These are phyloP conservation scores for Penicillium sclerotiorum DNA, from an alignment of 2,329 filamentous ascomycete species.

Conservation along the genomic window DNA sequence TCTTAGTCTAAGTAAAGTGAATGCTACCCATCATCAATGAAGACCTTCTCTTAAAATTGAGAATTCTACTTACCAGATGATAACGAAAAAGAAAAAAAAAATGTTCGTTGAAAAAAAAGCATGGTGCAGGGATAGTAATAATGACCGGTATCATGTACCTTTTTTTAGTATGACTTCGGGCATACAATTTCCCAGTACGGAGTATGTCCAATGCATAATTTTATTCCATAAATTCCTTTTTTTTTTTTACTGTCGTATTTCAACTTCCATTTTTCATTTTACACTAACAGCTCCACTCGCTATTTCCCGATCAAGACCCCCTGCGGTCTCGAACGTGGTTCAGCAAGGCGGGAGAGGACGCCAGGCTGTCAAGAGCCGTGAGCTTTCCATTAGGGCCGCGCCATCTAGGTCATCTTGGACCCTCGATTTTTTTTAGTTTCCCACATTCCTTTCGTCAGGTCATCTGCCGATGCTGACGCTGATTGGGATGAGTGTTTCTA, in stretches of 20 bases:
- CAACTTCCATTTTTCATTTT: not conserved
- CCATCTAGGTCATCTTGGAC: constrained; percentile 1
- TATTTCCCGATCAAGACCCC: constrained; percentile 16
- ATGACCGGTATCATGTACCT: too few relatives aligned
- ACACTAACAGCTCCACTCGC: constrained; percentile 7
- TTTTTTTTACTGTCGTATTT: too few relatives aligned
- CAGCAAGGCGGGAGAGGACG: constrained; percentile 18
- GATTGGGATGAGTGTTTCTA: constrained; percentile 8
- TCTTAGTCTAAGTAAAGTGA: too few relatives aligned
- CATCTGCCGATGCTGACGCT: not conserved
- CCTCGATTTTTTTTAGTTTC: constrained; percentile 11
- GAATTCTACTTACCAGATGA: too few relatives aligned
- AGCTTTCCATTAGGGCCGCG: constrained; percentile 5
- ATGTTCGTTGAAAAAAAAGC: too few relatives aligned
- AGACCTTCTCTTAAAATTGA: not conserved
- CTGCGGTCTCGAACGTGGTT: constrained; percentile 27
- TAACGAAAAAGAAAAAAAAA: too few relatives aligned
- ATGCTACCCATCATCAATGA: not conserved
- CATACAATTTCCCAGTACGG: too few relatives aligned
- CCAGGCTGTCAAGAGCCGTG: constrained; percentile 10
- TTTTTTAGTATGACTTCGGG: too few relatives aligned
- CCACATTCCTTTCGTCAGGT: not conserved
- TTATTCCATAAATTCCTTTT: not conserved
- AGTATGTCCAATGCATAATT: too few relatives aligned
- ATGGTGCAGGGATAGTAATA: too few relatives aligned